phyloP scores from a whole-genome alignment of 192 early-diverging fungal genomes.

The Funneliformis mosseae region DNA sequence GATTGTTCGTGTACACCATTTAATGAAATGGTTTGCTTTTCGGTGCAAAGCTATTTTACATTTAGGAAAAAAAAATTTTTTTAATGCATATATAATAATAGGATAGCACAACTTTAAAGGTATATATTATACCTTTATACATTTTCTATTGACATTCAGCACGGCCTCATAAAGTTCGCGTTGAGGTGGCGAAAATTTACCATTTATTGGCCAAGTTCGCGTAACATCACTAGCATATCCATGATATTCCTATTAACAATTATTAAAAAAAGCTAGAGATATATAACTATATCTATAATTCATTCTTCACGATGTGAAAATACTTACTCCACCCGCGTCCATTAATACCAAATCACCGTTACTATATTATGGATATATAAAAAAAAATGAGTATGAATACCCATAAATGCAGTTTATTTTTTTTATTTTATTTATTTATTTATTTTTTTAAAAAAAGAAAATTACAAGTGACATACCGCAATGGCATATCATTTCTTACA shows the following conservation, averaged over 20 bases:
- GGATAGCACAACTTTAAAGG: too few relatives aligned
- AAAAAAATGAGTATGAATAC: too few relatives aligned
- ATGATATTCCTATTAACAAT: conserved; percentile 65
- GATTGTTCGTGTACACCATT: conserved; percentile 84
- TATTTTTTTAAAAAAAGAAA: too few relatives aligned
- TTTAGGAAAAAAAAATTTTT: too few relatives aligned
- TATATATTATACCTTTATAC: conserved; percentile 67
- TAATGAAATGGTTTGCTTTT: conserved; percentile 60
- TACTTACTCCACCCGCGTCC: conserved; percentile 76
- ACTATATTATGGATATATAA: conserved; percentile 35
- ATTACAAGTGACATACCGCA: conserved; percentile 42
- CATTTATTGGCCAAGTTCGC: conserved; percentile 90
- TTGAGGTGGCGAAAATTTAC: conserved; percentile 80
- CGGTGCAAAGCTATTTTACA: conserved; percentile 63
- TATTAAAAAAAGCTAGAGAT: neutral
- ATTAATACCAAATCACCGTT: conserved; percentile 86
- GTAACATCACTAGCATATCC: conserved; percentile 93
- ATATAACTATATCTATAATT: neutral
- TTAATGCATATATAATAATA: neutral
- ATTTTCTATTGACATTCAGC: conserved; percentile 80
- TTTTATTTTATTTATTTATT: too few relatives aligned
- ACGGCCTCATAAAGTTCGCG: conserved; percentile 83
- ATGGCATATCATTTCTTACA: conserved; percentile 77
- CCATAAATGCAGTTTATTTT: too few relatives aligned
- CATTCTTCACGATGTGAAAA: neutral